These are phyloP conservation scores for Chlamydomonas reinhardtii DNA, from an alignment of 163 green algal species.

Conservation along the genomic window DNA sequence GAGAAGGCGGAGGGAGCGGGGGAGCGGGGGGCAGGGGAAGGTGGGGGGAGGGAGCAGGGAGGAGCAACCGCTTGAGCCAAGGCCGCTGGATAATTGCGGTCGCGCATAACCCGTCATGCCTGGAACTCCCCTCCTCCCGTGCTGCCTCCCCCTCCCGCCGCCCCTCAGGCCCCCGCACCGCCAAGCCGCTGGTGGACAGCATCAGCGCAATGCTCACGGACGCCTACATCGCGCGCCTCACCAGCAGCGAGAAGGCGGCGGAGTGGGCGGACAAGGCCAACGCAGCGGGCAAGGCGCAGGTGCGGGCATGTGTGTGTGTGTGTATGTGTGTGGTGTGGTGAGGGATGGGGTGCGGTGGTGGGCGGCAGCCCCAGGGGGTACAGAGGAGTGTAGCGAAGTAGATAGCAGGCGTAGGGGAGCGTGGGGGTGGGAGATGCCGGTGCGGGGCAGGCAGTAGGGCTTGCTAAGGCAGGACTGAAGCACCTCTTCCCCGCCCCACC, in stretches of 20 bases:
- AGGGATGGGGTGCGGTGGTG: not conserved
- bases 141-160: not conserved
- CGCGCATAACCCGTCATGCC: not conserved
- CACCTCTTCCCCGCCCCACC: too few species aligned
- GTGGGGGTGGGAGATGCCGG: too few species aligned
- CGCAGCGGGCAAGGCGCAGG: constrained; percentile 25
- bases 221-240: constrained; percentile 49
- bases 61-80: too few species aligned
- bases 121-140: not conserved
- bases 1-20: not conserved
- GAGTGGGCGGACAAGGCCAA: not conserved
- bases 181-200: constrained; percentile 57
- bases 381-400: too few species aligned
- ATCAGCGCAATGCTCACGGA: constrained; percentile 47
- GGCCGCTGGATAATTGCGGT: too few species aligned
- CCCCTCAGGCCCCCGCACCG: constrained; percentile 53
- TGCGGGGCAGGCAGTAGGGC: too few species aligned
- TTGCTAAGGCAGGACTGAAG: too few species aligned
- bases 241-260: constrained; percentile 7
- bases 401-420: too few species aligned
- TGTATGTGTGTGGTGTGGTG: too few species aligned
- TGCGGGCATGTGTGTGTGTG: too few species aligned
- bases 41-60: not conserved
- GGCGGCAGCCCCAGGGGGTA: too few species aligned
- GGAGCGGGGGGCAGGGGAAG: not conserved